These are phyloP conservation scores for Lantana camara DNA, from an alignment of 257 asterid genomes.

Conservation along the genomic window DNA sequence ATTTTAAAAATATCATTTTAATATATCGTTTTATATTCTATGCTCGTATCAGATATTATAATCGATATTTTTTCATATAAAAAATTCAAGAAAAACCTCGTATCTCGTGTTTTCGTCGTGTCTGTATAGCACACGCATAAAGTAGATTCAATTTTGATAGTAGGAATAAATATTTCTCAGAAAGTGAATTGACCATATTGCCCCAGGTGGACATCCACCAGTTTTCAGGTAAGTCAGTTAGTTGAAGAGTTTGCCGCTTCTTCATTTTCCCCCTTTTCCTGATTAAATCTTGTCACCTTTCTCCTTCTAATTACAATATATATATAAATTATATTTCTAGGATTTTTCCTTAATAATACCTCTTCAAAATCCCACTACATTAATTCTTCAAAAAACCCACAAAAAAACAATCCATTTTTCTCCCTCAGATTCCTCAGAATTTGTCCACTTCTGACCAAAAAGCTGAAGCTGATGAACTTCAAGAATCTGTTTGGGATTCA, in stretches of 20 bases:
- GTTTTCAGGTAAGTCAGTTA: slow-evolving; percentile 31
- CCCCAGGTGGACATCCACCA: slow-evolving; percentile 14
- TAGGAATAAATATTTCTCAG: no score
- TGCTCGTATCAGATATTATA: no score
- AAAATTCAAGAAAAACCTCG: no score
- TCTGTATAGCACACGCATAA: no score
- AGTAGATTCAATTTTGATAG: no score
- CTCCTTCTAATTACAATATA: neutral
- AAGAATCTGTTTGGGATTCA: slow-evolving; percentile 16
- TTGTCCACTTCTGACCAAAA: slow-evolving; percentile 12
- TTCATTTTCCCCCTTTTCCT: slow-evolving; percentile 3
- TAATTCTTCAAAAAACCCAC: neutral
- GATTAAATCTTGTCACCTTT: slow-evolving; percentile 22
- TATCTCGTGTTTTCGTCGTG: no score
- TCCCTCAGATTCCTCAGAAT: slow-evolving; percentile 22
- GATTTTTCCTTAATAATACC: no score
- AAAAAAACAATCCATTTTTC: neutral
- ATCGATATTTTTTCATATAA: no score
- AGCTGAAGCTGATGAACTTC: slow-evolving; percentile 29
- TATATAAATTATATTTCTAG: no score
- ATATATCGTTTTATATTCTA: no score
- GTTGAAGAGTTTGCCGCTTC: slow-evolving; percentile 33
- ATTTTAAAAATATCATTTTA: no score
- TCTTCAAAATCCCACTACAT: neutral
- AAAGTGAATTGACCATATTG: slow-evolving; percentile 14